phyloP scores from a whole-genome alignment of 1,139 yeast species.

The Candida sanyaensis region DNA sequence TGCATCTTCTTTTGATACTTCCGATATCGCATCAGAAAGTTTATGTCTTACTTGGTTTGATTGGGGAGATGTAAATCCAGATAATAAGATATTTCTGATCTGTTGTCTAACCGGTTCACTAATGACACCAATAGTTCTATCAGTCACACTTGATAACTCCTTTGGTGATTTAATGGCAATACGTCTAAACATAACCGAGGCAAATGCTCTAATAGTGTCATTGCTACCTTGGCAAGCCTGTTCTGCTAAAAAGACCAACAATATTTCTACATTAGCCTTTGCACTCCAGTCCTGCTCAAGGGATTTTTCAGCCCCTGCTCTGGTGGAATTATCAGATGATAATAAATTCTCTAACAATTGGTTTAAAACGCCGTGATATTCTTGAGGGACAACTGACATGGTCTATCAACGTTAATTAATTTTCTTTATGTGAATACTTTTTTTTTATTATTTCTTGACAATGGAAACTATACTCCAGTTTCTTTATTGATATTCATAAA shows the following conservation, averaged over 20 bases:
- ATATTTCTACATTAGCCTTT: slow-evolving; percentile 60
- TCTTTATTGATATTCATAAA: neutral
- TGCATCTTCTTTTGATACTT: slow-evolving; percentile 72
- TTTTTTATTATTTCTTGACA: neutral
- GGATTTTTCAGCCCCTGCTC: slow-evolving; percentile 76
- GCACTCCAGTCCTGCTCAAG: slow-evolving; percentile 78
- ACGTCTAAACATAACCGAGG: slow-evolving; percentile 89
- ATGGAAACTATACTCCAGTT: neutral
- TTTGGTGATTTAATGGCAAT: slow-evolving; percentile 78
- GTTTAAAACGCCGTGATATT: slow-evolving; percentile 55
- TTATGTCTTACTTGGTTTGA: slow-evolving; percentile 82
- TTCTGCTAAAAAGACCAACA: slow-evolving; percentile 79
- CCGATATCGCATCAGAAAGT: slow-evolving; percentile 91
- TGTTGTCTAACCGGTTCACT: slow-evolving; percentile 59
- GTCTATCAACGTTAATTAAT: neutral
- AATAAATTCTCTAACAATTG: slow-evolving; percentile 68
- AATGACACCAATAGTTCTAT: slow-evolving; percentile 75
- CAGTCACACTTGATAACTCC: slow-evolving; percentile 60
- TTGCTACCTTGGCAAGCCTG: slow-evolving; percentile 65
- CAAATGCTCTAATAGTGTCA: slow-evolving; percentile 60
- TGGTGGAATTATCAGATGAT: slow-evolving; percentile 72
- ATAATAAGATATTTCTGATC: slow-evolving; percentile 65
- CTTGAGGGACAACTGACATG: slow-evolving; percentile 66
- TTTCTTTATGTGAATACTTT: neutral
- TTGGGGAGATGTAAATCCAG: slow-evolving; percentile 68